A percentile compares a stretch with the other conserved stretches of the same genome.
phyloP scores from a whole-genome alignment of 2,329 filamentous ascomycete genomes.

The Stemphylium lycopersici region DNA sequence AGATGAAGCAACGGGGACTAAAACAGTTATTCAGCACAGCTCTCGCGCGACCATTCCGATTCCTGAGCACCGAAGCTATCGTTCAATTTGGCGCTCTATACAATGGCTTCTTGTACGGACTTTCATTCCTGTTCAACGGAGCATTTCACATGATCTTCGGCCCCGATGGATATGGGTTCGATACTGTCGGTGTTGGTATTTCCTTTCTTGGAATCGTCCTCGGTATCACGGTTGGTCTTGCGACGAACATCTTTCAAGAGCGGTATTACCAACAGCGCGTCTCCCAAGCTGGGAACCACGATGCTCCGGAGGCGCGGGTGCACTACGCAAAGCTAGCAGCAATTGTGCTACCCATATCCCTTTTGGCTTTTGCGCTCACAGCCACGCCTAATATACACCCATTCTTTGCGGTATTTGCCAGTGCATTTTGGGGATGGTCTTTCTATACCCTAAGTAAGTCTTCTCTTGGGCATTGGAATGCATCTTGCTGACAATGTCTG shows the following conservation, averaged over 20 bases:
- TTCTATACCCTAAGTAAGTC: constrained; percentile 55
- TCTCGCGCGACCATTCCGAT: constrained; percentile 56
- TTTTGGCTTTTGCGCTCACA: constrained; percentile 48
- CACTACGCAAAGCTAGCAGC: constrained; percentile 51
- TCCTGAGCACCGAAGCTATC: constrained; percentile 56
- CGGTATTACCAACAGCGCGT: constrained; percentile 50
- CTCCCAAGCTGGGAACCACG: constrained; percentile 36
- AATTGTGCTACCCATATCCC: constrained; percentile 44
- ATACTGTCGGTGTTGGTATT: constrained; percentile 49
- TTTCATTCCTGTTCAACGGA: constrained; percentile 58
- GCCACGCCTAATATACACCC: constrained; percentile 33
- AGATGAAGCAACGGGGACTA: constrained; percentile 48
- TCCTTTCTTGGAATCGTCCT: constrained; percentile 50
- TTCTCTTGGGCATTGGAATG: neutral
- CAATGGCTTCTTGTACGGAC: constrained; percentile 57
- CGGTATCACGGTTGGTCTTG: constrained; percentile 52
- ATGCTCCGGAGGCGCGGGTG: constrained; percentile 53
- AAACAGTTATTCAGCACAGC: constrained; percentile 52
- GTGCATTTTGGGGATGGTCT: constrained; percentile 57
- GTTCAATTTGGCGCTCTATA: constrained; percentile 57
- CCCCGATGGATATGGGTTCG: constrained; percentile 50
- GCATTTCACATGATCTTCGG: constrained; percentile 59
- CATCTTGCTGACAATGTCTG: neutral
- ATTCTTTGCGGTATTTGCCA: constrained; percentile 58
- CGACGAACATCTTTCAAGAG: constrained; percentile 56